Evolutionary conservation across 2,329 filamentous ascomycete genomes (phyloP), one percentile per base, ranked within the genome.

Genomic region (Fusarium agapanthi): DNA sequence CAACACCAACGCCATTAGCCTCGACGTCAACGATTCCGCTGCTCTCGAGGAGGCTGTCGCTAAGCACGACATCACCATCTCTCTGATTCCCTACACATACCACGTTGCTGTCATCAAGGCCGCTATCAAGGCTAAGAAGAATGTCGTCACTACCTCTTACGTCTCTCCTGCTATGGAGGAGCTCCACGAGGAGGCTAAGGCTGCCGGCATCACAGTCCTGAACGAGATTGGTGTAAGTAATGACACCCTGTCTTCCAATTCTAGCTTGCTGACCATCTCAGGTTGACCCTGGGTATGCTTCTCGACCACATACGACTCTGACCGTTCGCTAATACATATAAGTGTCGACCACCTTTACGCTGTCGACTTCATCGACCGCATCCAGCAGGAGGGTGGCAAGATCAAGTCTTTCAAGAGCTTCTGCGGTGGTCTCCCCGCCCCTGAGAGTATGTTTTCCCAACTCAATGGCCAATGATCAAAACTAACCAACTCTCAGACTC

Each of bases 61-160:
- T 80, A 90, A 97, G 87, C 88, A 93, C 81, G 93, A 96, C 81
- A 84, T 97, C 16, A 91, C 92, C 81, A 92, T 95, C 81, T 90
- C 86, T 80, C 83, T 98, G 83, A 97, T 98, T 77, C 95, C 95
- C 56, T 98, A 98, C 86, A 97, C 91, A 68, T 94, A 90, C 88
- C 95, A 97, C 83, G 93, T 92, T 50, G 87, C 88, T 62, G 95
- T 98, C 78, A 97, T 98, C 89, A 95, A 97, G 88, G 91, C 92
- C 40, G 95, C 95, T 72, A 98, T 98, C 84, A 90, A 92, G 79
- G 89, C 92, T 79, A 98, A 97, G 93, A 97, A 95, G 89, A 86
- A 98, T 86, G 95, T 98, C 69, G 95, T 98, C 79, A 98, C 95
- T 66, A 98, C 95, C 35, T 94, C 91, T 74, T 98, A 98, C 81